Conservation (phyloP, 23 red algal genomes). For the Gracilaria caudata region DNA sequence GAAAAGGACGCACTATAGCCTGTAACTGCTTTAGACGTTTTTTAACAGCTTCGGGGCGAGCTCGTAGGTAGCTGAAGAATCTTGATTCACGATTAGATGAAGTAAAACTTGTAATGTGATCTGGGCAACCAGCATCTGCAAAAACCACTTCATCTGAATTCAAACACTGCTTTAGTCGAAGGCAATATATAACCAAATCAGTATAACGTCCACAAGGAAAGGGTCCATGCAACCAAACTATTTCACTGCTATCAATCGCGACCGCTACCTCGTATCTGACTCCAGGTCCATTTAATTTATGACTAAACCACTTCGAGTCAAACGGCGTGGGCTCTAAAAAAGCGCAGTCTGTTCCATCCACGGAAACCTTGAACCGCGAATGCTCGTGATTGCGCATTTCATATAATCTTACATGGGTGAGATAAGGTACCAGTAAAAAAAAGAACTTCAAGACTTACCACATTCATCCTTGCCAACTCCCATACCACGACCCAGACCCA, state of each 20-base stretch:
- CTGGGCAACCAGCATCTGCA: too few species aligned
- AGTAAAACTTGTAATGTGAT: too few species aligned
- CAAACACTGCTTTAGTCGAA: not conserved
- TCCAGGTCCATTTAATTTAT: not conserved
- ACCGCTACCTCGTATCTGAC: not conserved
- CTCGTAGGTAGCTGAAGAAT: not conserved
- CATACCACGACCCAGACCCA: too few species aligned
- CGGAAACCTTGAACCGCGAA: not conserved
- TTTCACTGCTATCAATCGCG: not conserved
- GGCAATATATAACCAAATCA: not conserved
- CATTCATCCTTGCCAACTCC: too few species aligned
- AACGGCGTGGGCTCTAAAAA: not conserved
- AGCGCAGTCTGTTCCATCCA: not conserved
- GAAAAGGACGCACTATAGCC: conserved; percentile 16
- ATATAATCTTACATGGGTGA: too few species aligned
- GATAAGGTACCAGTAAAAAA: too few species aligned
- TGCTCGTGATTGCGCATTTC: too few species aligned
- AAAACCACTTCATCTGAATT: too few species aligned
- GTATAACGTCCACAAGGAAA: not conserved
- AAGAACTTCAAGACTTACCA: too few species aligned
- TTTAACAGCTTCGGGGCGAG: conserved; percentile 7
- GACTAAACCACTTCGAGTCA: not conserved
- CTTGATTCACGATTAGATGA: too few species aligned
- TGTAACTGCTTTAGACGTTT: conserved; percentile 31
- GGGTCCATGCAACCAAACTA: not conserved